Conservation (phyloP, 495 filamentous ascomycete genomes). For the Penicillium alfredii region DNA sequence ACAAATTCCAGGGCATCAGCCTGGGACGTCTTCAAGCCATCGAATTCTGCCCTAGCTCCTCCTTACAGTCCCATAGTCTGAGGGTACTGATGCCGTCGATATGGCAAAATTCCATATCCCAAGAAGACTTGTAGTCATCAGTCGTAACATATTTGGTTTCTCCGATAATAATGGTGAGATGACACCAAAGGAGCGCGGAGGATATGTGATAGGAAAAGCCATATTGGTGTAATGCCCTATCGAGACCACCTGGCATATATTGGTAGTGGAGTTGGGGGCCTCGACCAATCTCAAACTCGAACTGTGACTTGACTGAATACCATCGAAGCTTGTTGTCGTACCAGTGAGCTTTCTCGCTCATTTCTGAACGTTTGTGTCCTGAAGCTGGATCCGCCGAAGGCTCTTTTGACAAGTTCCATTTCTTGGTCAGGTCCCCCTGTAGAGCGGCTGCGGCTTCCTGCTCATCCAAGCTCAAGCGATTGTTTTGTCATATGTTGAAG, state of each 20-base stretch:
- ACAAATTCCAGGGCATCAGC: conserved; percentile 1
- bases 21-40: not conserved
- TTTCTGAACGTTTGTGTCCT: not conserved
- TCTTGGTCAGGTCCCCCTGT: conserved; percentile 1
- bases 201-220: conserved; percentile 6
- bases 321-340: conserved; percentile 5
- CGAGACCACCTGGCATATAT: conserved; percentile 3
- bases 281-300: conserved; percentile 1
- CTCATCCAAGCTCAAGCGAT: conserved; percentile 1
- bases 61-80: conserved; percentile 1
- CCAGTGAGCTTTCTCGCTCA: not conserved
- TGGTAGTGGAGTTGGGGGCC: not conserved
- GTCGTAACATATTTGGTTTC: not conserved
- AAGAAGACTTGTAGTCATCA: conserved; percentile 1
- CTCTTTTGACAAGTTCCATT: conserved; percentile 1
- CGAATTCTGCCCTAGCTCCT: not conserved
- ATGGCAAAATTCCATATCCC: not conserved
- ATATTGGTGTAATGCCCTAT: not conserved
- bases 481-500: conserved; percentile 5
- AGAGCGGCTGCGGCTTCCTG: too few species aligned
- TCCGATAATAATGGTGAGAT: not conserved
- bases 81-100: not conserved
- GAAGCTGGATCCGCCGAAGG: not conserved
- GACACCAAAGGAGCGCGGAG: conserved; percentile 1
- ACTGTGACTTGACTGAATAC: conserved; percentile 3